Percentiles rank a stretch among this genome's conserved stretches.
phyloP scores from a whole-genome alignment of 495 filamentous ascomycete species.

The Talaromyces borbonicus region DNA sequence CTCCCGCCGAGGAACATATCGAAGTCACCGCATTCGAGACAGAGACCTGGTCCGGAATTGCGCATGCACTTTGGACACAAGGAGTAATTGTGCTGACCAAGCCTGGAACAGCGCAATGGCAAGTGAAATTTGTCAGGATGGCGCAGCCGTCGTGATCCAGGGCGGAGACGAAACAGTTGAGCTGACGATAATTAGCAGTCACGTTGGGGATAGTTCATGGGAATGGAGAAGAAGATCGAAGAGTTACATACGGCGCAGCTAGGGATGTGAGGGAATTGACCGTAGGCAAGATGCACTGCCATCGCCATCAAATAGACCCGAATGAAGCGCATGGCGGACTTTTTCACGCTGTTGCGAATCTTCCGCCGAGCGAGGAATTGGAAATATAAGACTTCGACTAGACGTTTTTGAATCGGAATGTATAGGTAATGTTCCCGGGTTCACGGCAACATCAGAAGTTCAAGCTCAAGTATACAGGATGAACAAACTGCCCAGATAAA shows the following conservation, averaged over 20 bases:
- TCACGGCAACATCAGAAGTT: too few relatives aligned
- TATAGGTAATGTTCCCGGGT: too few relatives aligned
- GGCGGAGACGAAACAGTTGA: slow-evolving; percentile 33
- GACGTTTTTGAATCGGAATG: too few relatives aligned
- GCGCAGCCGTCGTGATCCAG: slow-evolving; percentile 35
- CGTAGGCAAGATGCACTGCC: too few relatives aligned
- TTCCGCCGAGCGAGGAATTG: too few relatives aligned
- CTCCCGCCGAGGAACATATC: slow-evolving; percentile 25
- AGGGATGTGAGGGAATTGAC: slow-evolving; percentile 33
- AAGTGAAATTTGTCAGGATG: slow-evolving; percentile 36
- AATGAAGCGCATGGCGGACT: too few relatives aligned
- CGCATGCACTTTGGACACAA: slow-evolving; percentile 35
- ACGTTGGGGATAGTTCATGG: background rate
- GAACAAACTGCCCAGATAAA: too few relatives aligned
- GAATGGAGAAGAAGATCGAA: background rate
- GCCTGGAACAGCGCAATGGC: slow-evolving; percentile 38
- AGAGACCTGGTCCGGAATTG: slow-evolving; percentile 26
- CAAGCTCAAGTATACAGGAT: too few relatives aligned
- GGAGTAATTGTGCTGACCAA: slow-evolving; percentile 31
- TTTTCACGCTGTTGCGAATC: too few relatives aligned
- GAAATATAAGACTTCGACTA: too few relatives aligned
- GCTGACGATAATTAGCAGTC: slow-evolving; percentile 12
- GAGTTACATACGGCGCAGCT: slow-evolving; percentile 30
- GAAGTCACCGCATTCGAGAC: slow-evolving; percentile 27
- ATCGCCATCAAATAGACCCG: too few relatives aligned